Base-by-base conservation (phyloP, 345 rosid genomes). In the Heritiera fomes region DNA sequence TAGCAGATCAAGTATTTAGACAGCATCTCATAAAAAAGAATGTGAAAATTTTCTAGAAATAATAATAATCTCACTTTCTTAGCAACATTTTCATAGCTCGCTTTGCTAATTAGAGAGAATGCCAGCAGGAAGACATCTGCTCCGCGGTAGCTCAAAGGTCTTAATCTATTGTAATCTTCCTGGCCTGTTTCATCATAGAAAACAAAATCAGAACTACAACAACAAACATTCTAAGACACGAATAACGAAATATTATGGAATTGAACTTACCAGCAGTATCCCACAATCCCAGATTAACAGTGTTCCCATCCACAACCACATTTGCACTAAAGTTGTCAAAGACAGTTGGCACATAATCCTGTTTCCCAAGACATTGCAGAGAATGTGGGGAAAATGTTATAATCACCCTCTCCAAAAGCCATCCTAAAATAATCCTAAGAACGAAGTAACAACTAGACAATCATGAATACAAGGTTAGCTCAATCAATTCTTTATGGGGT, bases 241-340 rank as follows among this genome's bases (percentile, higher is more conserved):
- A 28, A 75, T 17, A 50, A 52, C n/a, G 41, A 59, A 69, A 77
- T 9, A 46, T 3, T 15, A 47, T 11, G 13, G 41, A 59, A 50
- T 13, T 6, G 28, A 77, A 46, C 84, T 17, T 84, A 96, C 99
- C 98, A 53, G 97, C 98, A 82, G 99, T 92, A 85, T 96, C 99
- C 99, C 99, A 96, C 81, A 94, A 82, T 55, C 97, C 99, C 73
- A 96, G 90, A 83, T 96, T 96, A 6, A 96, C 97, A 13, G 98
- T 96, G 82, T 82, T 82, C 46, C 99, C 98, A 47, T 96, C 92
- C 83, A 96, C 99, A 41, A 94, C 99, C 76, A 94, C 98, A 83
- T 96, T 94, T 30, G 99, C 99, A 79, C 99, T 94, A 86, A 96
- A 96, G 86, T 96, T 96, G 83, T 94, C 99, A 60, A 96, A 94